These are phyloP conservation scores for Pseudonitzschia multiseries DNA, from an alignment of 108 stramenopile species.

Conservation along the genomic window DNA sequence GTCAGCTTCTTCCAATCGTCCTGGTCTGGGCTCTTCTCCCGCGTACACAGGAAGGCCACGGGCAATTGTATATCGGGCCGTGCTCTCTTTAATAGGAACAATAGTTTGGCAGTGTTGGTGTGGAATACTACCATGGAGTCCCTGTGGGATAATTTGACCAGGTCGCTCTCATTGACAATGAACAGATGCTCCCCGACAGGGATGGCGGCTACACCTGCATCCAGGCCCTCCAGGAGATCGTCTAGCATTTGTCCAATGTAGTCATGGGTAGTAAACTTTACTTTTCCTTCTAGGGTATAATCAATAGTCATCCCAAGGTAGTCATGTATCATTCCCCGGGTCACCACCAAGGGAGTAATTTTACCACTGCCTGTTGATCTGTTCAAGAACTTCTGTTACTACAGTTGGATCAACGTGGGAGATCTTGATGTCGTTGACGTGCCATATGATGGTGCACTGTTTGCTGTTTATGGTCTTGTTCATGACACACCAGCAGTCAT, in stretches of 20 bases:
- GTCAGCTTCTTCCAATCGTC: slow-evolving; percentile 42
- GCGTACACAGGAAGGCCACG: slow-evolving; percentile 41
- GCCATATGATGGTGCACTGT: slow-evolving; percentile 33
- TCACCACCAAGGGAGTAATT: slow-evolving; percentile 4
- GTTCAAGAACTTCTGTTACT: slow-evolving; percentile 4
- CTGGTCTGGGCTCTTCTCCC: slow-evolving; percentile 31
- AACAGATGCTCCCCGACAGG: slow-evolving; percentile 43
- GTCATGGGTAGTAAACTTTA: slow-evolving; percentile 22
- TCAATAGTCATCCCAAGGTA: slow-evolving; percentile 43
- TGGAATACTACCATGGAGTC: slow-evolving; percentile 28
- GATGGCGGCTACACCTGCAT: slow-evolving; percentile 1
- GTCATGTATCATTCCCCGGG: slow-evolving; percentile 21
- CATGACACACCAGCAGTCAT: no score
- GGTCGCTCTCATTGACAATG: slow-evolving; percentile 21
- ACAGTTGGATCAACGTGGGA: slow-evolving; percentile 30
- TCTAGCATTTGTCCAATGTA: slow-evolving; percentile 21
- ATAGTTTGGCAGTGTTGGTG: slow-evolving; percentile 20
- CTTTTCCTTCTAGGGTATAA: slow-evolving; percentile 12
- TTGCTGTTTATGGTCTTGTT: slow-evolving; percentile 37
- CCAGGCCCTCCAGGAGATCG: slow-evolving; percentile 22
- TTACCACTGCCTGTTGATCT: slow-evolving; percentile 19
- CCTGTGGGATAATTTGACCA: not conserved
- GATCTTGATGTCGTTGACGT: slow-evolving; percentile 42
- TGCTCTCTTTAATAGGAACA: slow-evolving; percentile 30
- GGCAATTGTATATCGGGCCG: no score